Percentiles rank a stretch among this genome's conserved stretches.
These are phyloP conservation scores for Candida jianshihensis DNA, from an alignment of 805 yeast genomes.

Conservation along the genomic window DNA sequence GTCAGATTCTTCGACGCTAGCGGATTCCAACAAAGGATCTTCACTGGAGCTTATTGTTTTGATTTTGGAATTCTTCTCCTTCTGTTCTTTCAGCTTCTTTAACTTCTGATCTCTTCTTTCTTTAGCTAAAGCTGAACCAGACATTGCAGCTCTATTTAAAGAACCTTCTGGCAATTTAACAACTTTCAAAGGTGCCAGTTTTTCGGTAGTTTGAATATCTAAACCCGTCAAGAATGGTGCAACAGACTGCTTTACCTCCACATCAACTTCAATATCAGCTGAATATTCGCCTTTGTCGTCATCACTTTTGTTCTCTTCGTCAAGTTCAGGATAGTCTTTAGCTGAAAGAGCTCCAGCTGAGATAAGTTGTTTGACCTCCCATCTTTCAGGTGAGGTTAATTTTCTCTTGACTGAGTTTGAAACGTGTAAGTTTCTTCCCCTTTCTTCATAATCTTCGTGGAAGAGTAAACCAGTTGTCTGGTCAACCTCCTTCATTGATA, in stretches of 20 bases:
- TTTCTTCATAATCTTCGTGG: conserved; percentile 1
- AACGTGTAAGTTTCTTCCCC: conserved; percentile 12
- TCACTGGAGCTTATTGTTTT: conserved; percentile 40
- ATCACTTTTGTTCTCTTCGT: conserved; percentile 27
- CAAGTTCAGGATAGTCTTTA: conserved; percentile 61
- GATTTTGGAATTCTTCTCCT: conserved; percentile 25
- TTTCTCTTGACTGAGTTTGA: conserved; percentile 29
- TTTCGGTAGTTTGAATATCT: conserved; percentile 23
- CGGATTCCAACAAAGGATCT: conserved; percentile 30
- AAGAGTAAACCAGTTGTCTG: conserved; percentile 53
- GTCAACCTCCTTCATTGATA: conserved; percentile 67
- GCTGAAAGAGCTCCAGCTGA: conserved; percentile 70
- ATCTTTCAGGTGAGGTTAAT: conserved; percentile 77
- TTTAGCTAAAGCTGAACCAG: conserved; percentile 62
- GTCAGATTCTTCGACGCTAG: conserved; percentile 18
- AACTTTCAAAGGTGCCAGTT: conserved; percentile 48
- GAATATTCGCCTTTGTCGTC: conserved; percentile 20
- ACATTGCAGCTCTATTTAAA: conserved; percentile 63
- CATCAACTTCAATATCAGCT: conserved; percentile 51
- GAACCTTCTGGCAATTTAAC: conserved; percentile 75
- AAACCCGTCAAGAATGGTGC: conserved; percentile 70
- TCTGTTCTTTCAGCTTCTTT: conserved; percentile 44
- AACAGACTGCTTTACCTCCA: conserved; percentile 61
- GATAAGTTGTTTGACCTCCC: conserved; percentile 83
- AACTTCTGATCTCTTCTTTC: conserved; percentile 56